phyloP scores from a whole-genome alignment of 306 rosid species.

The Dicorynia guianensis region DNA sequence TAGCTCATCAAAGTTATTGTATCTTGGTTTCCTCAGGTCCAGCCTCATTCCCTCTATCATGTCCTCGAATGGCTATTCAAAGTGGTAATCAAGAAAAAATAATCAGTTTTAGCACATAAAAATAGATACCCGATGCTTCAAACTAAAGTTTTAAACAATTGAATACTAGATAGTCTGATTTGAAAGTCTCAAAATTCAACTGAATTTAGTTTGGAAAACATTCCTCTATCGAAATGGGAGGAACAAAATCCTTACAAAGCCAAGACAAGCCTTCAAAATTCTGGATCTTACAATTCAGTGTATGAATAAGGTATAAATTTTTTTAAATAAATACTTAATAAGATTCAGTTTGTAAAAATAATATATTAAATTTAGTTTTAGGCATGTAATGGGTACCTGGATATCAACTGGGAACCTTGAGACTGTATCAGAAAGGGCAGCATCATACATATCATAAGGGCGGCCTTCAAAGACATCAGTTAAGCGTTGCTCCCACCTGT shows the following conservation, averaged over 20 bases:
- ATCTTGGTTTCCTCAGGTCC: constrained; percentile 85
- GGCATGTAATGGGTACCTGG: constrained; percentile 59
- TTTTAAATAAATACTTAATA: no score
- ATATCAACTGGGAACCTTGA: constrained; percentile 84
- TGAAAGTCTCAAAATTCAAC: no score
- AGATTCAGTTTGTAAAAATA: no score
- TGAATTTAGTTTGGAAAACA: no score
- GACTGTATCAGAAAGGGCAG: constrained; percentile 88
- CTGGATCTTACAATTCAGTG: no score
- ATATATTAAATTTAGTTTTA: background rate
- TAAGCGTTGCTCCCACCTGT: constrained; percentile 83
- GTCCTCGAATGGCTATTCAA: constrained; percentile 87
- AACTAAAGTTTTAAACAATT: no score
- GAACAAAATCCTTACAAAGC: no score
- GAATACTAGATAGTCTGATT: constrained; percentile 37
- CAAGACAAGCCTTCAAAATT: no score
- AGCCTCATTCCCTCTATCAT: constrained; percentile 97
- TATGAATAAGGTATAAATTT: no score
- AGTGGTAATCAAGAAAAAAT: constrained; percentile 19
- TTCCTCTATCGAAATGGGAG: no score
- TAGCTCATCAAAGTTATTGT: constrained; percentile 69
- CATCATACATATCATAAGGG: constrained; percentile 95
- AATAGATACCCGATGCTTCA: background rate
- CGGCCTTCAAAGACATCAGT: constrained; percentile 78
- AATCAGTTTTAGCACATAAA: constrained; percentile 1